Conservation (phyloP, 2,329 filamentous ascomycete genomes). For the Colletotrichum paranaense region DNA sequence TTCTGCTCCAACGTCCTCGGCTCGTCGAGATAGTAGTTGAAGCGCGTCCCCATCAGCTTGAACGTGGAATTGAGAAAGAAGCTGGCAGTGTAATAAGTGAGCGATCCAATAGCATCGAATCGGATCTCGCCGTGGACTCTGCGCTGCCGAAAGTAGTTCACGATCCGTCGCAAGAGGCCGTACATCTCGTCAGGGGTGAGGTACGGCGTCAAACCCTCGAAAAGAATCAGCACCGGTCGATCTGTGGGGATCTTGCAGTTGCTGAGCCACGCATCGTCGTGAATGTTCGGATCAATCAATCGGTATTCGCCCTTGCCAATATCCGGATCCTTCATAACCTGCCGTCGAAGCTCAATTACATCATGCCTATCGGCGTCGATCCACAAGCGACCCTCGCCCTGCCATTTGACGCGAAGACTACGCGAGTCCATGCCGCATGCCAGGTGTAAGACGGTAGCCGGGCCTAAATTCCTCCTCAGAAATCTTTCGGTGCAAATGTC, state of each 20-base stretch:
- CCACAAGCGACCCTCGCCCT: constrained; percentile 41
- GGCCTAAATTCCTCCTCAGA: constrained; percentile 36
- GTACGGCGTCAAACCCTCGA: constrained; percentile 48
- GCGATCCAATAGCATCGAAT: constrained; percentile 15
- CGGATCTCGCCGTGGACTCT: constrained; percentile 37
- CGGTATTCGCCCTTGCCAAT: constrained; percentile 37
- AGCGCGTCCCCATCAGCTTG: constrained; percentile 19
- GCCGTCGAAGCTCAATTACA: constrained; percentile 45
- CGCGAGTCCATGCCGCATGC: constrained; percentile 47
- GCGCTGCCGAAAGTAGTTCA: constrained; percentile 40
- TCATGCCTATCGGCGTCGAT: constrained; percentile 49
- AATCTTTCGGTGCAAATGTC: constrained; percentile 43
- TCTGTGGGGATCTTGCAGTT: constrained; percentile 41
- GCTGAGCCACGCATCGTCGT: constrained; percentile 44
- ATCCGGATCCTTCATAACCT: constrained; percentile 38
- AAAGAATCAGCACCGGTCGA: constrained; percentile 44
- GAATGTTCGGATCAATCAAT: constrained; percentile 40
- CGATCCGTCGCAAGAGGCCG: constrained; percentile 39
- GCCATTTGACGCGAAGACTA: constrained; percentile 38
- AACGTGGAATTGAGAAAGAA: constrained; percentile 6
- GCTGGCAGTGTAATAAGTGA: background rate
- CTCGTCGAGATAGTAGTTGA: constrained; percentile 17
- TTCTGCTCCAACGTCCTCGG: constrained; percentile 8
- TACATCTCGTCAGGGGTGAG: constrained; percentile 40
- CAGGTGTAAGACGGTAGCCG: constrained; percentile 44